phyloP scores from a whole-genome alignment of 345 rosid genomes.

The Limnanthes douglasii region DNA sequence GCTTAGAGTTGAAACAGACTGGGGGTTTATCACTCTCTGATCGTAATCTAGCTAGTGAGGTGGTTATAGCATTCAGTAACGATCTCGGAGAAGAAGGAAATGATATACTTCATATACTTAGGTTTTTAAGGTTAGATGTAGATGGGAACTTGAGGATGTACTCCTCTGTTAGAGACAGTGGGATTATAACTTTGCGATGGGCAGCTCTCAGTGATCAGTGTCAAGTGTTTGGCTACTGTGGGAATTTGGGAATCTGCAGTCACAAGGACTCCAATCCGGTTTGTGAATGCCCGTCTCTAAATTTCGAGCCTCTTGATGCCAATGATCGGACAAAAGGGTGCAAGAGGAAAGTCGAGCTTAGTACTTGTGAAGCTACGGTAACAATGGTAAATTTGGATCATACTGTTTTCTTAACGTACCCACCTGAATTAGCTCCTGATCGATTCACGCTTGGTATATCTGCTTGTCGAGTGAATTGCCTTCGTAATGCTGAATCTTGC shows the following conservation, averaged over 20 bases:
- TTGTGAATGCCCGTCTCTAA: constrained; percentile 52
- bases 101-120: constrained; percentile 22
- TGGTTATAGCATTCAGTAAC: constrained; percentile 24
- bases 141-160: constrained; percentile 60
- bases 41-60: constrained; percentile 8
- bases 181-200: constrained; percentile 19
- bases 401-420: constrained; percentile 35
- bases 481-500: constrained; percentile 22
- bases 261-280: constrained; percentile 23
- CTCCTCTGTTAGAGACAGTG: constrained; percentile 20
- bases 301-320: constrained; percentile 37
- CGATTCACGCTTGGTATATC: constrained; percentile 28
- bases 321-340: constrained; percentile 42
- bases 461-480: constrained; percentile 43
- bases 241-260: constrained; percentile 46
- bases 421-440: constrained; percentile 23
- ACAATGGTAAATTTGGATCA: constrained; percentile 36
- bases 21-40: constrained; percentile 38
- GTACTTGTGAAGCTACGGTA: constrained; percentile 29
- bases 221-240: constrained; percentile 50
- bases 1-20: constrained; percentile 19
- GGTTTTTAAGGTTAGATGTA: constrained; percentile 37
- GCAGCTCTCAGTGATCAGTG: constrained; percentile 53
- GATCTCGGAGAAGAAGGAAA: constrained; percentile 42
- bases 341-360: constrained; percentile 36